Evolutionary conservation across 164 flowering plant species (phyloP), one percentile per base, ranked within the genome.

Genomic region (Aristolochia californica): DNA sequence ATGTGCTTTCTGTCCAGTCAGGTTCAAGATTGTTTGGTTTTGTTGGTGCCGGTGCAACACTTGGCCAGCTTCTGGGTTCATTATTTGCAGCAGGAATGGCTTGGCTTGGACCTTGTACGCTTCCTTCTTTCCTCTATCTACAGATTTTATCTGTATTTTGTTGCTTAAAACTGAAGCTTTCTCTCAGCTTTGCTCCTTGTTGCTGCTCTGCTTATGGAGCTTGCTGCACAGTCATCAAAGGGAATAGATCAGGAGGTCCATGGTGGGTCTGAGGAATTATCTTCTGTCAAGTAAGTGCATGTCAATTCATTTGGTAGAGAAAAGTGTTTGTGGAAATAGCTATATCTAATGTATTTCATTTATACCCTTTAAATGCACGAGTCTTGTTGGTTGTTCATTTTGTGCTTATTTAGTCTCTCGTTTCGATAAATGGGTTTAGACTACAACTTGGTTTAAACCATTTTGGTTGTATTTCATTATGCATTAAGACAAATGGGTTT

Each of bases 21-120:
- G 99, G 97, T 78, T 80, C 96, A 60, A 87, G 99, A 87, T 75
- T 93, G 70, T 89, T 93, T 78, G 99, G 99, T 53, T 93, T 93
- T 73, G 80, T 89, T 69, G 99, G 99, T 64, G 97, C 99, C 64
- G 99, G 99, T 75, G 99, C 99, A 44, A 93, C 99, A 53, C 78
- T 93, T 61, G 99, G 99, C 14, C 97, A 93, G 75, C 91, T 93
- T 55, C 75, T 80, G 76, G 99, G 99, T 55, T 93, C 97, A 53
- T 67, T 93, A 62, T 85, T 89, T 80, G 99, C 99, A 53, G 78
- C 90, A 27, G 83, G 69, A 69, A 80, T 87, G 87, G 90, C 97
- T 69, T 80, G 91, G 88, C 59, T 89, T 67, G 99, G 97, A 45
- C 81, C 99, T 61, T 83, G 99, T 93, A 83, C 66, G 87, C 61